These are phyloP conservation scores for Carex pumila DNA, from an alignment of 176 grass and related monocot species.

Conservation along the genomic window DNA sequence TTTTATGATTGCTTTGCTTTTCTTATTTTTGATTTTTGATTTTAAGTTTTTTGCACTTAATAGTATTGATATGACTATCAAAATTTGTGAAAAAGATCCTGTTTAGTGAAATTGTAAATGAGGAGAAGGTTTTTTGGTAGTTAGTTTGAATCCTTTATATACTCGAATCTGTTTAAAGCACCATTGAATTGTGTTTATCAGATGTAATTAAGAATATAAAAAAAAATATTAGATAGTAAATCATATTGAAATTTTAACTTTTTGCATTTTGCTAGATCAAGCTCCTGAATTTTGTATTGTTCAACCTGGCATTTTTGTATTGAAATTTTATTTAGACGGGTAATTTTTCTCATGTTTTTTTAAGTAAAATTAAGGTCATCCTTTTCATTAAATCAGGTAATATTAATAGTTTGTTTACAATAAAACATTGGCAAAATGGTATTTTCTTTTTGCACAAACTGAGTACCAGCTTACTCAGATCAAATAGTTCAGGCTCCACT, in stretches of 20 bases:
- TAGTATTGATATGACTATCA: slow-evolving; percentile 3
- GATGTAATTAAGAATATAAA: no score
- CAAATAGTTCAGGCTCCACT: not conserved
- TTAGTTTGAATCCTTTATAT: not conserved
- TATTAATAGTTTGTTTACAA: not conserved
- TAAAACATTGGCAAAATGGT: not conserved
- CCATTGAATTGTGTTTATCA: not conserved
- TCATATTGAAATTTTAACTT: not conserved
- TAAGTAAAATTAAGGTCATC: not conserved
- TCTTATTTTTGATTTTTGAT: not conserved
- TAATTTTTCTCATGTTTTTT: not conserved
- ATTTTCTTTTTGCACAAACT: not conserved
- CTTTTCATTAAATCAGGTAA: not conserved
- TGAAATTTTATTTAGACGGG: not conserved
- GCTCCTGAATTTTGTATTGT: not conserved
- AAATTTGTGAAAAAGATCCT: not conserved
- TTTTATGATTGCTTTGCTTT: not conserved
- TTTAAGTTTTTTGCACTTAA: not conserved
- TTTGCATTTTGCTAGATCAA: not conserved
- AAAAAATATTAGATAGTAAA: no score
- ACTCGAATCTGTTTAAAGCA: not conserved
- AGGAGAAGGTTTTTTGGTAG: not conserved
- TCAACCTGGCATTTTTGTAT: not conserved
- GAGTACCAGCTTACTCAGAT: not conserved
- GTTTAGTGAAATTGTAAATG: slow-evolving; percentile 11